Base-by-base conservation (phyloP, 2,329 filamentous ascomycete species). In the Pseudogymnoascus sp. region DNA sequence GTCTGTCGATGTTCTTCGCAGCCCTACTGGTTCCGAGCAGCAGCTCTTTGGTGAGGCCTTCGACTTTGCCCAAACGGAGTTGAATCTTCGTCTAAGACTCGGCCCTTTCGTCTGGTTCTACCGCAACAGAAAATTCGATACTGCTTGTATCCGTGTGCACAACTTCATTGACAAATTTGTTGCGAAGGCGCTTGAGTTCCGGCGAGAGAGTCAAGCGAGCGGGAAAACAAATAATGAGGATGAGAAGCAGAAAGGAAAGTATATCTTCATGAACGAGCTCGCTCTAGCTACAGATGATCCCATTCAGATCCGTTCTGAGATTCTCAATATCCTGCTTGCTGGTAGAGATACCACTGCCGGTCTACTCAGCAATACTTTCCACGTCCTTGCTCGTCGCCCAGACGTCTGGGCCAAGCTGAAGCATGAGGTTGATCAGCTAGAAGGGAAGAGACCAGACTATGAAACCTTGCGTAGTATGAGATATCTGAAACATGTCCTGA, bases 311-410 rank as follows among this genome's bases (percentile, higher is more conserved):
- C 74, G 80, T 2, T 56, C 49, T 36, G 80, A 86, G 66, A 71
- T 82, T 3, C 72, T 84, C 25, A 77, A 79, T 62, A 80, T 86
- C 63, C 78, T 86, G 43, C 74, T 85, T 1, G 84, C 83, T 0
- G 84, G 84, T 1, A 77, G 84, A 9, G 84, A 87, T 65, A 86
- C 84, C 0, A 86, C 82, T 0, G 82, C 82, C 1, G 76, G 75
- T 31, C 76, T 81, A 2, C 71, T 87, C 1, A 77, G 78, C 9
- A 83, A 79, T 77, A 70, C 77, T 16, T 77, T 82, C 62, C 75
- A 75, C 64, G 71, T 73, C 16, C 69, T 82, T 21, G 72, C 78
- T 3, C 74, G 76, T 25, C 70, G 81, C 64, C 74, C 73, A 2
- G 66, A 67, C 0, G 71, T 79, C 38, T 81, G 76, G 67, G 65